These are phyloP conservation scores for Annulohypoxylon stygium DNA, from an alignment of 495 filamentous ascomycete genomes.

Conservation along the genomic window DNA sequence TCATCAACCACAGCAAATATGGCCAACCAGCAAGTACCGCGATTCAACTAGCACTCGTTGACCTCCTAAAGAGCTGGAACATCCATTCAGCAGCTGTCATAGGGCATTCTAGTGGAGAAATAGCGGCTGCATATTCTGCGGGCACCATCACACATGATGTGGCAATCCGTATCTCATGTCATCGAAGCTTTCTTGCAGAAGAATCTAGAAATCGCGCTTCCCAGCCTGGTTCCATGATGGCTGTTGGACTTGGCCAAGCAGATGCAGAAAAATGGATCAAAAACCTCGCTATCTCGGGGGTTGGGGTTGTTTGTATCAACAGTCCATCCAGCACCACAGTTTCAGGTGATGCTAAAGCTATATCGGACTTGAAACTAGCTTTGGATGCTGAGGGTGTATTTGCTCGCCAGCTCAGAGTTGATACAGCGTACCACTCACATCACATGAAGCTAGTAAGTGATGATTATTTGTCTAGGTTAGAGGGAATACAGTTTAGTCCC, in stretches of 20 bases:
- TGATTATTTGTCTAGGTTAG: neutral
- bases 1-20: neutral
- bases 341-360: neutral
- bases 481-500: neutral
- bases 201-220: neutral
- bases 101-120: neutral
- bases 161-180: neutral
- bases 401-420: neutral
- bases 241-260: neutral
- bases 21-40: neutral
- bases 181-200: neutral
- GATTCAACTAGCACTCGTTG: neutral
- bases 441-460: neutral
- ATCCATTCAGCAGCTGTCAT: neutral
- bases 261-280: neutral
- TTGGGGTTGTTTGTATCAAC: neutral
- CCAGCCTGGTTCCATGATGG: neutral
- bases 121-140: neutral
- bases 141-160: neutral
- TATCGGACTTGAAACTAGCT: neutral
- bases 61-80: neutral
- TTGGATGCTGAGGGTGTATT: neutral
- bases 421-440: neutral
- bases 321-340: neutral
- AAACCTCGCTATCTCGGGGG: neutral